Conservation (phyloP, 2,329 filamentous ascomycete species). For the Paecilomyces variotii region DNA sequence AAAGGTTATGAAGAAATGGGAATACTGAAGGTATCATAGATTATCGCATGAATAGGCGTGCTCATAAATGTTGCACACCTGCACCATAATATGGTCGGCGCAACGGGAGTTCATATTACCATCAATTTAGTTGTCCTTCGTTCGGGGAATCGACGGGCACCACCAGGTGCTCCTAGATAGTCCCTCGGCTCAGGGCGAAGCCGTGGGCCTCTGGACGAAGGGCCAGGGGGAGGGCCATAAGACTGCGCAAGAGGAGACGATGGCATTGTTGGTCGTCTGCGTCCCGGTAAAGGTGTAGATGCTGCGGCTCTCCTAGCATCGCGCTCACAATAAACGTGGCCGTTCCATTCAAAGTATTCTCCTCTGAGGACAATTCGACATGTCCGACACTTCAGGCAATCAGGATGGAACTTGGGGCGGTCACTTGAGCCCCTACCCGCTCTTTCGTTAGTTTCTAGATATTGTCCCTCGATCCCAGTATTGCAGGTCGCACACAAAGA, state of each 20-base stretch:
- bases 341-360: conserved; percentile 86
- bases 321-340: conserved; percentile 73
- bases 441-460: conserved; percentile 66
- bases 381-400: conserved; percentile 72
- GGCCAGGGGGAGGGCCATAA: conserved; percentile 16
- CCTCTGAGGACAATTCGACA: conserved; percentile 67
- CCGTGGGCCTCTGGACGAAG: conserved; percentile 14
- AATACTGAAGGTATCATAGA: background rate
- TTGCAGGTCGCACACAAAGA: conserved; percentile 76
- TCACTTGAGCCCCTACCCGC: conserved; percentile 23
- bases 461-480: conserved; percentile 85
- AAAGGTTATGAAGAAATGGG: background rate
- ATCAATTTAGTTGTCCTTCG: conserved; percentile 42
- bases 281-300: conserved; percentile 25
- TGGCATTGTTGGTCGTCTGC: conserved; percentile 22
- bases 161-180: conserved; percentile 16
- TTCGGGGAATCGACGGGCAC: conserved; percentile 38
- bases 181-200: conserved; percentile 16
- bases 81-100: background rate
- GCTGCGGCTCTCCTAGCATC: conserved; percentile 61
- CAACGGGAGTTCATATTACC: conserved; percentile 33
- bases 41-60: background rate
- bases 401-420: conserved; percentile 71
- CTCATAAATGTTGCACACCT: background rate
- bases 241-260: conserved; percentile 25